Percentiles rank a stretch among this genome's conserved stretches.
Evolutionary conservation across 805 yeast genomes (phyloP).

Genomic region (Kuraishia molischiana): DNA sequence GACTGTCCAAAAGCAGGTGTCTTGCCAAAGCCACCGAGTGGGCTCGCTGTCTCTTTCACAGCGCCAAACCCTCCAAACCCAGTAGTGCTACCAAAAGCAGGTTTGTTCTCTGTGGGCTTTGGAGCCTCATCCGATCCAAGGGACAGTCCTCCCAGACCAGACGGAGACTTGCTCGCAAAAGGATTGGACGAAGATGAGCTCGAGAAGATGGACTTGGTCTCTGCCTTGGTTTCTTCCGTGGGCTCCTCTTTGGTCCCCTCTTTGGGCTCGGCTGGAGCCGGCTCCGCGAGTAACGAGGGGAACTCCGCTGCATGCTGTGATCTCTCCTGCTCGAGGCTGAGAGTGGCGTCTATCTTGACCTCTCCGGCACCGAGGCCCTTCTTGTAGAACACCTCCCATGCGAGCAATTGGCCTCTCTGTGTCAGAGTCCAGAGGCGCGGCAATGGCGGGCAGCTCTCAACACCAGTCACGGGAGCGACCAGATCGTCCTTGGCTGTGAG

Average conservation of each 20-base stretch:
- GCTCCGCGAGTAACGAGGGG: background rate
- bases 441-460: slow-evolving; percentile 48
- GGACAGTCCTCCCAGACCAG: too few species aligned
- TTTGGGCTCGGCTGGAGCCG: background rate
- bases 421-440: slow-evolving; percentile 60
- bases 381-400: slow-evolving; percentile 58
- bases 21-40: too few species aligned
- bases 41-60: too few species aligned
- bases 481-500: slow-evolving; percentile 33
- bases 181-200: background rate
- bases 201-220: background rate
- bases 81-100: too few species aligned
- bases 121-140: too few species aligned
- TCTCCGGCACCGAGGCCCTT: slow-evolving; percentile 27
- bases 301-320: background rate
- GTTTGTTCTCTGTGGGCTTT: too few species aligned
- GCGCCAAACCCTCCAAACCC: too few species aligned
- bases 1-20: background rate
- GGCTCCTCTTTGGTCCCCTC: background rate
- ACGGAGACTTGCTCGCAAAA: too few species aligned
- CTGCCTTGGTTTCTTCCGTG: background rate
- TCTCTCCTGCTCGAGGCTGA: background rate
- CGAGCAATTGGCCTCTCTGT: slow-evolving; percentile 48
- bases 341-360: slow-evolving; percentile 2
- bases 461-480: slow-evolving; percentile 43